A percentile compares a stretch with the other conserved stretches of the same genome.
phyloP scores from a whole-genome alignment of 129 eudicot genomes.

The Solidago caesia region DNA sequence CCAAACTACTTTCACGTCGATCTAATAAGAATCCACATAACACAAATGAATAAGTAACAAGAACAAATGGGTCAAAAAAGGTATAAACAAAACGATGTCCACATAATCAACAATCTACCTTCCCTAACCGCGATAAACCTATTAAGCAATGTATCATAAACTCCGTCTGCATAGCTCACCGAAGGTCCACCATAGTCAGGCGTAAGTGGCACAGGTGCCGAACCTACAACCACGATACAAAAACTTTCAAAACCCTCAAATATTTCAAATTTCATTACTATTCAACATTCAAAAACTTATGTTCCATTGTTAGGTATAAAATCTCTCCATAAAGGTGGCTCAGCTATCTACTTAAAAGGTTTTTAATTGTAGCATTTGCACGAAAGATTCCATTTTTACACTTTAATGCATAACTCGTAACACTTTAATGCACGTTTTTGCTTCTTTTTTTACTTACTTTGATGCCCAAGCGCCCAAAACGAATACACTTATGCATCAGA shows the following conservation, averaged over 20 bases:
- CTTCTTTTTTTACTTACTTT: too few species aligned
- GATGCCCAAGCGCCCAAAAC: too few species aligned
- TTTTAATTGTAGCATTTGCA: too few species aligned
- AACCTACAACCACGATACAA: constrained; percentile 43
- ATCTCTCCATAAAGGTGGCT: too few species aligned
- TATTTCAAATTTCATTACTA: neutral
- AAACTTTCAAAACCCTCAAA: neutral
- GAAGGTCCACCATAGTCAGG: constrained; percentile 81
- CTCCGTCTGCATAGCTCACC: constrained; percentile 93
- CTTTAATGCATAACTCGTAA: too few species aligned
- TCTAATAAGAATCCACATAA: constrained; percentile 40
- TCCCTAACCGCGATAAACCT: constrained; percentile 83
- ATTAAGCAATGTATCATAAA: constrained; percentile 65
- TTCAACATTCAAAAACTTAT: neutral
- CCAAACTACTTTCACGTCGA: constrained; percentile 65
- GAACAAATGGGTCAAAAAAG: constrained; percentile 7
- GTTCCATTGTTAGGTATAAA: too few species aligned
- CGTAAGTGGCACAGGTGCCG: constrained; percentile 70
- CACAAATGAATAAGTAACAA: neutral
- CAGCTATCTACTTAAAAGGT: too few species aligned
- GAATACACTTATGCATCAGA: too few species aligned
- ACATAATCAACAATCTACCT: constrained; percentile 44
- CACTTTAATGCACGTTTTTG: too few species aligned
- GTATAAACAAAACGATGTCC: neutral
- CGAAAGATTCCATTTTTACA: too few species aligned